phyloP scores from a whole-genome alignment of 2,329 filamentous ascomycete species.

The Mycosphaerella sp. region DNA sequence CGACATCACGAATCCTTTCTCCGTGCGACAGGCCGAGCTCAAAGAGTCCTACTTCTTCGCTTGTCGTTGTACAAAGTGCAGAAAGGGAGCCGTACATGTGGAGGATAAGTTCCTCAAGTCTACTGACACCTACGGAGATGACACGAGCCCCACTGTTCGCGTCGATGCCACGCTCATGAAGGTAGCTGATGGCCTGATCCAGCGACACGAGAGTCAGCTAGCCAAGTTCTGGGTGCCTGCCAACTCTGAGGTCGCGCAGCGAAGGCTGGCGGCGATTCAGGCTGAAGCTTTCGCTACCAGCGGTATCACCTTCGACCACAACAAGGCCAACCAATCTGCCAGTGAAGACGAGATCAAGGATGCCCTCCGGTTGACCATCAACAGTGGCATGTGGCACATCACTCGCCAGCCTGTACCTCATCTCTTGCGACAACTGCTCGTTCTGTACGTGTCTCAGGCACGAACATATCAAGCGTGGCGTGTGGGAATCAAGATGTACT shows the following conservation, averaged over 20 bases:
- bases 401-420: slow-evolving; percentile 51
- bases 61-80: slow-evolving; percentile 52
- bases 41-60: slow-evolving; percentile 52
- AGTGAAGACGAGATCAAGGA: slow-evolving; percentile 26
- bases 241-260: slow-evolving; percentile 17
- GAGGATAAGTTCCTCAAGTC: slow-evolving; percentile 40
- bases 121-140: slow-evolving; percentile 2
- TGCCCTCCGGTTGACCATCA: slow-evolving; percentile 29
- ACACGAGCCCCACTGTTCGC: slow-evolving; percentile 24
- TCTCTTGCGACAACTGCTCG: slow-evolving; percentile 49
- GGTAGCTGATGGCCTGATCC: slow-evolving; percentile 20
- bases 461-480: slow-evolving; percentile 46
- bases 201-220: slow-evolving; percentile 22
- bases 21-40: slow-evolving; percentile 49
- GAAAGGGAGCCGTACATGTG: slow-evolving; percentile 30
- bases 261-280: slow-evolving; percentile 24
- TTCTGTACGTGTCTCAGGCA: slow-evolving; percentile 41
- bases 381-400: slow-evolving; percentile 41
- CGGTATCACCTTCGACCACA: slow-evolving; percentile 23
- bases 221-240: slow-evolving; percentile 19
- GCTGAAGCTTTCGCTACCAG: slow-evolving; percentile 26
- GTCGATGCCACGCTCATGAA: slow-evolving; percentile 23
- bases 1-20: slow-evolving; percentile 49
- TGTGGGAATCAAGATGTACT: slow-evolving; percentile 48
- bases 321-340: slow-evolving; percentile 24